phyloP scores from a whole-genome alignment of 768 basidiomycete species.

The Hirschioporus abietinus region DNA sequence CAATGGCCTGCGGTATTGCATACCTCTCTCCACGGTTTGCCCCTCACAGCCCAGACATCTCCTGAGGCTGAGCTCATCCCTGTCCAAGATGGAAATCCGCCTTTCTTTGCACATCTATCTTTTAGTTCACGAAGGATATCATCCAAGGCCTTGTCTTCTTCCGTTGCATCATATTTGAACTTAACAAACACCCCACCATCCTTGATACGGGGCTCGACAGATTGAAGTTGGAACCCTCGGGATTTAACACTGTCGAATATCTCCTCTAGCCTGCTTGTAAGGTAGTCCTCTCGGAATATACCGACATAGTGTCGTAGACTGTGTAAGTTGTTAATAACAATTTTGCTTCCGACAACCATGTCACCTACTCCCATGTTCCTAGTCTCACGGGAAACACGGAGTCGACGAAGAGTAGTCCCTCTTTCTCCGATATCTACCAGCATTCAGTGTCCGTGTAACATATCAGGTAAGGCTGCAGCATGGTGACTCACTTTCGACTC shows the following conservation, averaged over 20 bases:
- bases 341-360: slow-evolving; percentile 6
- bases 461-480: slow-evolving; percentile 13
- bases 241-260: slow-evolving; percentile 48
- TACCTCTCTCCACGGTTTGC: slow-evolving; percentile 79
- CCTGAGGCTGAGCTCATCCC: slow-evolving; percentile 38
- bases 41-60: slow-evolving; percentile 67
- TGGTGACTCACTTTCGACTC: not conserved
- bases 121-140: slow-evolving; percentile 47
- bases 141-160: slow-evolving; percentile 34
- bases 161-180: slow-evolving; percentile 47
- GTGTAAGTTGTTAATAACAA: not conserved
- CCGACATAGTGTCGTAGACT: slow-evolving; percentile 67
- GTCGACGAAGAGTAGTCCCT: slow-evolving; percentile 68
- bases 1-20: slow-evolving; percentile 11
- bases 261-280: slow-evolving; percentile 42
- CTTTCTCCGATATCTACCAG: slow-evolving; percentile 23
- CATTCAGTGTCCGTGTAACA: slow-evolving; percentile 12
- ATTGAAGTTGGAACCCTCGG: slow-evolving; percentile 56
- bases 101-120: slow-evolving; percentile 38
- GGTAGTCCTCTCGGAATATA: slow-evolving; percentile 49
- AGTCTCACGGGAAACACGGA: slow-evolving; percentile 74
- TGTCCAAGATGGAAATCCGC: slow-evolving; percentile 60
- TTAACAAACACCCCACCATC: slow-evolving; percentile 85
- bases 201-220: slow-evolving; percentile 61
- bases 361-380: slow-evolving; percentile 66